These are phyloP conservation scores for Diaporthe batatas DNA, from an alignment of 2,329 filamentous ascomycete species.

Conservation along the genomic window DNA sequence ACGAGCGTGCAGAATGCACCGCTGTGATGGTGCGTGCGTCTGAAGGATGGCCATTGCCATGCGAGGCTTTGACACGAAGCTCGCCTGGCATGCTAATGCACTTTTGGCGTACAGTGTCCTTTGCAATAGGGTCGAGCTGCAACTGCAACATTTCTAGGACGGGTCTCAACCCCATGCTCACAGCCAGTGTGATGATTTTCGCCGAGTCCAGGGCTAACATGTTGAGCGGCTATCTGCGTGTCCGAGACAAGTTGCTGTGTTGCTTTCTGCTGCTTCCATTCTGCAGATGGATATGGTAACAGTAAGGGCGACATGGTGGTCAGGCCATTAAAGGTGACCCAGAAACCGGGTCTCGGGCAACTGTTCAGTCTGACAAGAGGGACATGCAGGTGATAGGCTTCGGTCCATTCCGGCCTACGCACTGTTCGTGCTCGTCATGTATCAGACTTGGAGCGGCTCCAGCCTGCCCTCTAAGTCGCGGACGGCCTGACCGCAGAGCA, in stretches of 20 bases:
- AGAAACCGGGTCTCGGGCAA: slow-evolving; percentile 27
- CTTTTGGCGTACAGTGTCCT: background rate
- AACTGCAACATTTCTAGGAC: background rate
- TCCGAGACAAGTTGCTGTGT: background rate
- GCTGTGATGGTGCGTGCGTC: slow-evolving; percentile 19
- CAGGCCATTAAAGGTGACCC: background rate
- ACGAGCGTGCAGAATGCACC: slow-evolving; percentile 12
- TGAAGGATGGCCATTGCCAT: slow-evolving; percentile 1
- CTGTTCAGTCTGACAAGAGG: slow-evolving; percentile 16
- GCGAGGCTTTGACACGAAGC: slow-evolving; percentile 8
- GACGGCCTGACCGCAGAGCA: slow-evolving; percentile 27
- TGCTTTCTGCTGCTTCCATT: background rate
- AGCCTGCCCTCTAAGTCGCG: slow-evolving; percentile 6
- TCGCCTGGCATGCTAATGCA: slow-evolving; percentile 10
- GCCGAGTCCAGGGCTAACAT: background rate
- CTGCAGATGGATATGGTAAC: background rate
- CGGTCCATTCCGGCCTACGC: slow-evolving; percentile 25
- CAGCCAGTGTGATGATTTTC: background rate
- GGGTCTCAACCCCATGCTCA: background rate
- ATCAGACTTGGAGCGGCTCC: slow-evolving; percentile 5
- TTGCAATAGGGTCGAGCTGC: background rate
- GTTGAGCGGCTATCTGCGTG: background rate
- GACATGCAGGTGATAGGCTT: slow-evolving; percentile 1
- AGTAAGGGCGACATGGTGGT: background rate
- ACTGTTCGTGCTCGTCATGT: slow-evolving; percentile 5